These are phyloP conservation scores for Corylus avellana DNA, from an alignment of 306 rosid species.

Conservation along the genomic window DNA sequence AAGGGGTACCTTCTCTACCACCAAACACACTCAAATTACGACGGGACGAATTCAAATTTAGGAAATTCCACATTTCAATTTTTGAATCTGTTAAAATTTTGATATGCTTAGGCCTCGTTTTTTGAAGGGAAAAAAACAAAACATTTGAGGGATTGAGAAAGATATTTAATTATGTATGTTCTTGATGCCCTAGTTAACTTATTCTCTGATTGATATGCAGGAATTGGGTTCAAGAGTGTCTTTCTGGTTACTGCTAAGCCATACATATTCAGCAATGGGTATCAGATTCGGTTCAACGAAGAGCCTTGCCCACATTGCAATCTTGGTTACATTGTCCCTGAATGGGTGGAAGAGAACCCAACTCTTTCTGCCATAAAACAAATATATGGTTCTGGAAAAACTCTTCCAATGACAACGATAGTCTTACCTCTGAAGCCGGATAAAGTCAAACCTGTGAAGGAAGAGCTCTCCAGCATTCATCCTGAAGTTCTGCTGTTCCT, in stretches of 20 bases:
- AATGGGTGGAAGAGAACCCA: slow-evolving; percentile 78
- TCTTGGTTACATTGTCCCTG: slow-evolving; percentile 81
- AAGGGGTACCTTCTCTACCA: too few species aligned
- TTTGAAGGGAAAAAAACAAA: too few species aligned
- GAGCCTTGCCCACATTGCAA: slow-evolving; percentile 66
- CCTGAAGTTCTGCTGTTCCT: slow-evolving; percentile 72
- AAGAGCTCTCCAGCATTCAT: slow-evolving; percentile 65
- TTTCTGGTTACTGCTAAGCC: slow-evolving; percentile 69
- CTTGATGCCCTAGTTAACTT: slow-evolving; percentile 3
- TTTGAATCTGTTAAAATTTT: neutral
- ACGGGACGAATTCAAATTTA: too few species aligned
- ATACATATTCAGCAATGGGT: slow-evolving; percentile 76
- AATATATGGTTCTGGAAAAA: slow-evolving; percentile 42
- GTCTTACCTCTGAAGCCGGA: slow-evolving; percentile 70
- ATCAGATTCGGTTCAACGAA: slow-evolving; percentile 71
- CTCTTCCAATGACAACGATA: slow-evolving; percentile 60
- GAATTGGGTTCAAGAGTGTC: slow-evolving; percentile 93
- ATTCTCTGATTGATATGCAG: slow-evolving; percentile 41
- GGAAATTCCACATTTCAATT: too few species aligned
- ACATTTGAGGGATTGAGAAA: neutral
- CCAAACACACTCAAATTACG: too few species aligned
- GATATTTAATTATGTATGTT: neutral
- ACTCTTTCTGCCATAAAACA: slow-evolving; percentile 40
- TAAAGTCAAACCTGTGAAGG: slow-evolving; percentile 59
- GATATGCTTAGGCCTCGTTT: neutral